phyloP scores from a whole-genome alignment of 2,329 filamentous ascomycete species.

The Ilyonectria sp. region DNA sequence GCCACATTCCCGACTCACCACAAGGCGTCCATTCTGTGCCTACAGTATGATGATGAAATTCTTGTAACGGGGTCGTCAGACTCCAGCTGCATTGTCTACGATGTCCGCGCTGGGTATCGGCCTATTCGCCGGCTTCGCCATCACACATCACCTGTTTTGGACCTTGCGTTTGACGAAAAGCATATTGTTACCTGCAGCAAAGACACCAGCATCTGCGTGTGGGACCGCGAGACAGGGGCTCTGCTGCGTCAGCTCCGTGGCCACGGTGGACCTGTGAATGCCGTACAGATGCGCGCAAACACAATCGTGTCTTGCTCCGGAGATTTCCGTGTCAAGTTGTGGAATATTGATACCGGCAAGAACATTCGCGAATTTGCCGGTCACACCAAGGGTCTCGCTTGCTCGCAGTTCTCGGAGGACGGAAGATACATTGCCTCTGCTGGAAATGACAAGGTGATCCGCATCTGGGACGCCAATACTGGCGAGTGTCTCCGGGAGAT shows the following conservation, averaged over 20 bases:
- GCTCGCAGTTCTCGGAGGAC: constrained; percentile 96
- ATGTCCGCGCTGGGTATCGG: constrained; percentile 82
- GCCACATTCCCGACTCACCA: constrained; percentile 79
- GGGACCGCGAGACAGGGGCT: constrained; percentile 85
- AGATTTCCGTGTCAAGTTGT: constrained; percentile 93
- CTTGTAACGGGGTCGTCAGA: constrained; percentile 97
- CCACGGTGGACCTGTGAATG: constrained; percentile 94
- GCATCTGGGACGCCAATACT: constrained; percentile 95
- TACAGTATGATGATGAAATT: constrained; percentile 94
- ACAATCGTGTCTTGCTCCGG: constrained; percentile 94
- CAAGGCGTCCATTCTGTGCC: constrained; percentile 91
- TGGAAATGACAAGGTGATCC: constrained; percentile 95
- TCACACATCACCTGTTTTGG: constrained; percentile 91
- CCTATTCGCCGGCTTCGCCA: constrained; percentile 84
- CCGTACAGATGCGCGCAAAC: constrained; percentile 94
- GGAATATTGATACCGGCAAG: constrained; percentile 92
- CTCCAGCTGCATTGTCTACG: constrained; percentile 91
- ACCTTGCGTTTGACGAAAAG: constrained; percentile 91
- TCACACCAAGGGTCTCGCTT: constrained; percentile 93
- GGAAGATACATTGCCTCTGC: constrained; percentile 94
- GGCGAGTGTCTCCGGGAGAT: constrained; percentile 87
- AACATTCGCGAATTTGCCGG: constrained; percentile 92
- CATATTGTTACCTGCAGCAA: constrained; percentile 98
- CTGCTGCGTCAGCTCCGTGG: constrained; percentile 86
- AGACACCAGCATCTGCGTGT: constrained; percentile 93